Evolutionary conservation across 495 filamentous ascomycete genomes (phyloP).

Genomic region (Lindgomyces ingoldianus): DNA sequence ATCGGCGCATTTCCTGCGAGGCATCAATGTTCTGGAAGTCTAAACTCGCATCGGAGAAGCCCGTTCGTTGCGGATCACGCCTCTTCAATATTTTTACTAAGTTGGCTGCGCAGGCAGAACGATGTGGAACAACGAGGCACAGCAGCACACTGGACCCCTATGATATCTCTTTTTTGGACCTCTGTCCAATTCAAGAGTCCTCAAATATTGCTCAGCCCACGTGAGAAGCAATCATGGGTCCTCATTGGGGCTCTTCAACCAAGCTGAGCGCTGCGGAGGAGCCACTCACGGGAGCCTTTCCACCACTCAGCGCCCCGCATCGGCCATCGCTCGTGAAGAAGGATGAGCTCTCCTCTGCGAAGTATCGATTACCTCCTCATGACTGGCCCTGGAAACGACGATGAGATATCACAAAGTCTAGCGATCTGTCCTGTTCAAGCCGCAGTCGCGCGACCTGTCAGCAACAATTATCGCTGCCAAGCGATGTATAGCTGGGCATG

Average conservation of each 20-base stretch:
- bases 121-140: background rate
- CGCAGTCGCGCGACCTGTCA: background rate
- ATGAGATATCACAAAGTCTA: background rate
- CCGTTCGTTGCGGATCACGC: background rate
- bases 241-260: background rate
- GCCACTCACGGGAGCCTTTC: background rate
- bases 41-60: constrained; percentile 3
- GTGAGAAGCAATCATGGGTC: background rate
- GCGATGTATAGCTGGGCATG: background rate
- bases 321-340: background rate
- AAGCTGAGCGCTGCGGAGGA: constrained; percentile 13
- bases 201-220: background rate
- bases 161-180: background rate
- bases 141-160: constrained; percentile 2
- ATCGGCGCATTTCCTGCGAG: background rate
- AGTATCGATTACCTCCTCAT: background rate
- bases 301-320: constrained; percentile 5
- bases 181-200: background rate
- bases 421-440: background rate
- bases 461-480: background rate
- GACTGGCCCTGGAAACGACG: background rate
- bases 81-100: background rate
- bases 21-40: background rate
- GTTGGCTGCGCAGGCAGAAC: too few relatives aligned
- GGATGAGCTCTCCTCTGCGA: constrained; percentile 3